Evolutionary conservation across 1,139 yeast species (phyloP).

Genomic region (Nakaseomyces kungkrabaensis): DNA sequence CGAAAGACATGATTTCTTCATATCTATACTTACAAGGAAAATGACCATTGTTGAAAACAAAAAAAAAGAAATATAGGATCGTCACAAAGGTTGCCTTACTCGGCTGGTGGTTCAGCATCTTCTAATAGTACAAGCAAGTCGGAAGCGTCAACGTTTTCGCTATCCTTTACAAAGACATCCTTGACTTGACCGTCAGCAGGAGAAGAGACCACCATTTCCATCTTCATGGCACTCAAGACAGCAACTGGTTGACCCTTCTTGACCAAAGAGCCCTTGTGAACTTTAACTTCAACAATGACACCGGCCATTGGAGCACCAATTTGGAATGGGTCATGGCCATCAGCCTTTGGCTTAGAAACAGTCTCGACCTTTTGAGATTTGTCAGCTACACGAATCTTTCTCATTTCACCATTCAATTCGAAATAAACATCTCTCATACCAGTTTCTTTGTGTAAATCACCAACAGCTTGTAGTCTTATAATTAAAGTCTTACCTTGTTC

Average conservation of each 20-base stretch:
- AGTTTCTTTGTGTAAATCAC: slow-evolving; percentile 73
- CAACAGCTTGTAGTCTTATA: slow-evolving; percentile 83
- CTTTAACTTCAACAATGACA: slow-evolving; percentile 89
- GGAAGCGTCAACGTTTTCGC: slow-evolving; percentile 91
- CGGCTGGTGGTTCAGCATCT: slow-evolving; percentile 4
- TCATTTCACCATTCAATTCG: slow-evolving; percentile 95
- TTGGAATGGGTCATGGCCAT: slow-evolving; percentile 74
- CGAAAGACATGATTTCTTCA: no score
- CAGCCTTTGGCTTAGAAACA: slow-evolving; percentile 84
- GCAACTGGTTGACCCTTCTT: slow-evolving; percentile 96
- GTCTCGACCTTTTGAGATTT: slow-evolving; percentile 77
- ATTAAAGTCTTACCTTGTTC: slow-evolving; percentile 93
- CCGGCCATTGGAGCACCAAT: slow-evolving; percentile 99
- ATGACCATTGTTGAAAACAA: no score
- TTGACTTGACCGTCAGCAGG: slow-evolving; percentile 80
- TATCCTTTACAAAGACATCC: slow-evolving; percentile 68
- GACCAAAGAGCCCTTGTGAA: slow-evolving; percentile 76
- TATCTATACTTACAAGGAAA: no score
- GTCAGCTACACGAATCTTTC: slow-evolving; percentile 89
- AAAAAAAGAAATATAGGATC: no score
- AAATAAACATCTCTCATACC: slow-evolving; percentile 96
- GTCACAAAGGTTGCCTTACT: neutral
- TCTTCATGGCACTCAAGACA: slow-evolving; percentile 96
- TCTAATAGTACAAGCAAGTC: slow-evolving; percentile 47
- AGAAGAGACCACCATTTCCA: slow-evolving; percentile 98